Evolutionary conservation across 129 eudicot genomes (phyloP), one percentile per base, ranked within the genome.

Genomic region (Escallonia herrerae): DNA sequence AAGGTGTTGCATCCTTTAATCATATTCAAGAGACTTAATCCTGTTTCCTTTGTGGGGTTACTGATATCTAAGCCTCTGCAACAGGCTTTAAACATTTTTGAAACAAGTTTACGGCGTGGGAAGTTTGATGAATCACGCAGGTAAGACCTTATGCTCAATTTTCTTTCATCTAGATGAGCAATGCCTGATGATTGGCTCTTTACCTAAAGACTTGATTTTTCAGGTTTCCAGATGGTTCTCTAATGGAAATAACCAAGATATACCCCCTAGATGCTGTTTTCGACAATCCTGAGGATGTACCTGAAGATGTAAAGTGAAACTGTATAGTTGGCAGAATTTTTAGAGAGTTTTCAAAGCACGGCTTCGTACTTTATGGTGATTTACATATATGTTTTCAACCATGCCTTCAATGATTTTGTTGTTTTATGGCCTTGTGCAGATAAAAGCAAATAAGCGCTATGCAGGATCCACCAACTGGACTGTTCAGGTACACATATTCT

Each of bases 201-300:
- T 73, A 13, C 72, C 7, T 44, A 65, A 15, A 8, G 69, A 67
- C 50, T 7, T 52, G 39, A 62, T 53, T 44, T 73, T 65, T 64
- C 83, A 91, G 97, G 79, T 74, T 91, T 80, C 97, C 97, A 66
- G 97, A 91, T 85, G 96, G 96, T 70, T 81, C 97, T 65, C 73
- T 91, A 68, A 91, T 91, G 97, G 85, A 91, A 65, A 91, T 91
- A 54, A 79, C 95, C 44, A 91, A 91, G 76, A 91, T 91, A 33
- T 91, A 91, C 75, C 91, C 96, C 48, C 74, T 91, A 43, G 97
- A 91, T 83, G 97, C 97, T 65, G 89, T 91, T 55, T 91, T 77
- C 73, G 97, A 91, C 81, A 81, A 55, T 67, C 91, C 74, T 46
- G 97, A 85, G 65, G 97, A 87, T 65, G 97, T 91, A 79, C 97